These are phyloP conservation scores for Rhizopus microsporus DNA, from an alignment of 371 early-diverging fungal genomes.

Conservation along the genomic window DNA sequence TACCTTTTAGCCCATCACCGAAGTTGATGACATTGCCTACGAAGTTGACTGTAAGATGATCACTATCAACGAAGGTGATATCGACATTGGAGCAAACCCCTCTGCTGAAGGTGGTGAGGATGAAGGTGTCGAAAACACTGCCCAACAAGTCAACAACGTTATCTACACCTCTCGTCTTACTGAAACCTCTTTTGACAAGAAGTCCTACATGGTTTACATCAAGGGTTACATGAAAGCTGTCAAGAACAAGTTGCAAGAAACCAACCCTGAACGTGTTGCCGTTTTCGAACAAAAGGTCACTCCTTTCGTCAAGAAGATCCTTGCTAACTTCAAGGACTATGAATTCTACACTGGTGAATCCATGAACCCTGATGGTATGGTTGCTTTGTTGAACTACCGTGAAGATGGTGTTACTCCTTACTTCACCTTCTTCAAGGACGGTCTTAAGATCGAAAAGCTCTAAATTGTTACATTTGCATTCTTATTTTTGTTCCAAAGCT, in stretches of 20 bases:
- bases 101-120: slow-evolving; percentile 84
- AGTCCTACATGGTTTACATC: slow-evolving; percentile 88
- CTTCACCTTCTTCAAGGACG: slow-evolving; percentile 93
- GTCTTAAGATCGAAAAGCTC: slow-evolving; percentile 80
- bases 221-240: slow-evolving; percentile 92
- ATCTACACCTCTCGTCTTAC: slow-evolving; percentile 80
- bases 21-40: slow-evolving; percentile 67
- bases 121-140: slow-evolving; percentile 65
- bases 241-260: slow-evolving; percentile 61
- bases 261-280: slow-evolving; percentile 69
- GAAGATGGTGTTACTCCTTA: slow-evolving; percentile 92
- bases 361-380: slow-evolving; percentile 90
- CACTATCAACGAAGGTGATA: slow-evolving; percentile 65
- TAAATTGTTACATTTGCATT: slow-evolving; percentile 25
- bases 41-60: slow-evolving; percentile 86
- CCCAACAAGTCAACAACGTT: slow-evolving; percentile 82
- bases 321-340: slow-evolving; percentile 84
- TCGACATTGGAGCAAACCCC: slow-evolving; percentile 94
- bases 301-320: slow-evolving; percentile 75
- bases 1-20: slow-evolving; percentile 52
- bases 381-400: slow-evolving; percentile 92
- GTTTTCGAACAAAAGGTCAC: slow-evolving; percentile 71
- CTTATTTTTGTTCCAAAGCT: not conserved
- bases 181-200: slow-evolving; percentile 86
- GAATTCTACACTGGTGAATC: slow-evolving; percentile 90